Percentiles rank a stretch among this genome's conserved stretches.
Conservation (phyloP, 441 rosid genomes). For the Euphorbia schlechtendalii region DNA sequence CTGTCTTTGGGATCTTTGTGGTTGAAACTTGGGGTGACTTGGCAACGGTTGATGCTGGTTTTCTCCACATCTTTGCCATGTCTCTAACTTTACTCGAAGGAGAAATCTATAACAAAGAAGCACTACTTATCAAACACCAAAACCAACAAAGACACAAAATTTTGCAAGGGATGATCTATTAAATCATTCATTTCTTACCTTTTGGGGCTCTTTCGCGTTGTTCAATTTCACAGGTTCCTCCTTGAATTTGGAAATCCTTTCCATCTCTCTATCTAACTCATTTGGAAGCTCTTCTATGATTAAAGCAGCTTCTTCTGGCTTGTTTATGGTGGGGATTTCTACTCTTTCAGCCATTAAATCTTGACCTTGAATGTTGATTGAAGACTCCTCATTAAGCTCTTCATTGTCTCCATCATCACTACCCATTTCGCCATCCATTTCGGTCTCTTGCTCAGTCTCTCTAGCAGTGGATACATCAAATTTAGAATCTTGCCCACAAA, state of each 20-base stretch:
- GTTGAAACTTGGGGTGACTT: slow-evolving; percentile 41
- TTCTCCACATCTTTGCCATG: slow-evolving; percentile 40
- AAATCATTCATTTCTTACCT: slow-evolving; percentile 39
- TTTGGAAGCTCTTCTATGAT: slow-evolving; percentile 26
- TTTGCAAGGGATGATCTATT: slow-evolving; percentile 11
- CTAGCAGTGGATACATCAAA: slow-evolving; percentile 26
- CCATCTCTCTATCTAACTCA: slow-evolving; percentile 23
- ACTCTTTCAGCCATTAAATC: slow-evolving; percentile 25
- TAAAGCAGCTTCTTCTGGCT: slow-evolving; percentile 30
- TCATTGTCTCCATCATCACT: slow-evolving; percentile 13
- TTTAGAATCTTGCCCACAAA: slow-evolving; percentile 18
- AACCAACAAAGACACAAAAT: slow-evolving; percentile 13
- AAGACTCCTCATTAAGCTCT: slow-evolving; percentile 32
- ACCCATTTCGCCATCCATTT: slow-evolving; percentile 26
- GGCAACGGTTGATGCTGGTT: slow-evolving; percentile 36
- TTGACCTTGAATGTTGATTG: slow-evolving; percentile 27
- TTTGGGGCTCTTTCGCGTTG: slow-evolving; percentile 35
- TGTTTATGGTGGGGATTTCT: slow-evolving; percentile 21
- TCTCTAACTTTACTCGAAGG: slow-evolving; percentile 37
- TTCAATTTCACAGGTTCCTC: slow-evolving; percentile 29
- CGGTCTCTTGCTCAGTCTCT: slow-evolving; percentile 34
- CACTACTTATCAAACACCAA: slow-evolving; percentile 10
- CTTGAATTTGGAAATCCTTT: slow-evolving; percentile 22
- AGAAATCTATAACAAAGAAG: slow-evolving; percentile 32
- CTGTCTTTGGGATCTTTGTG: slow-evolving; percentile 47